Evolutionary conservation across 139 green algal species (phyloP), one percentile per base, ranked within the genome.

Genomic region (Chlorella sp.): DNA sequence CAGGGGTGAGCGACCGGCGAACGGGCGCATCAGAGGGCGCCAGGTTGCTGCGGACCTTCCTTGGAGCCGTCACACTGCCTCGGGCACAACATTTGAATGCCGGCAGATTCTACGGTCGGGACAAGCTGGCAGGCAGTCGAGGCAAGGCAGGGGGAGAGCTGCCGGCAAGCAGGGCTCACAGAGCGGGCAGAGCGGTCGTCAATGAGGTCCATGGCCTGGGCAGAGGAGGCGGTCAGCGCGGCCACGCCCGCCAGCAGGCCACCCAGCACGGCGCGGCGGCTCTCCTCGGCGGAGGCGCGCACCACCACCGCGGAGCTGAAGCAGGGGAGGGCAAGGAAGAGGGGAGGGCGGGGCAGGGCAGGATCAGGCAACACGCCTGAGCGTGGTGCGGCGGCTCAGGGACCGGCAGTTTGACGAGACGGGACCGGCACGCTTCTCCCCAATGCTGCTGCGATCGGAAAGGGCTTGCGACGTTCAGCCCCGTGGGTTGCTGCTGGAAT

Each of bases 161-260:
- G 32, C 32, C 42, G 22, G n/a, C 32, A 3, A 80, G 26, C 32
- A 36, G 2, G 5, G 22, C 75, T 81, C 36, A 81, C 75, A 40
- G 37, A 39, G 39, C 69, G 90, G 40, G 88, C 93, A 73, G 93
- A 92, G 86, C 96, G 93, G 93, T 98, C 95, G 91, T 99, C 97
- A 66, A 96, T 92, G 34, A 99, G 88, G 82, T 98, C 96, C 12
- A 98, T 91, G 61, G 96, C 95, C 60, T 94, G 80, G 64, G 93
- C 91, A 37, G 90, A 86, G 40, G 88, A 32, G 36, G 91, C 92
- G 42, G 86, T 86, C 11, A 94, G 86, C 64, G 97, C 93, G 32
- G 92, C 94, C 22, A 92, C 92, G 86, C 94, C 94, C 26, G 94
- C 96, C 66, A 97, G 73, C 77, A 99, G 89, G 64, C 94, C 94